Percentiles rank a stretch among this genome's conserved stretches.
Conservation (phyloP, 1,284 basidiomycete genomes). For the Apiotrichum gracile region DNA sequence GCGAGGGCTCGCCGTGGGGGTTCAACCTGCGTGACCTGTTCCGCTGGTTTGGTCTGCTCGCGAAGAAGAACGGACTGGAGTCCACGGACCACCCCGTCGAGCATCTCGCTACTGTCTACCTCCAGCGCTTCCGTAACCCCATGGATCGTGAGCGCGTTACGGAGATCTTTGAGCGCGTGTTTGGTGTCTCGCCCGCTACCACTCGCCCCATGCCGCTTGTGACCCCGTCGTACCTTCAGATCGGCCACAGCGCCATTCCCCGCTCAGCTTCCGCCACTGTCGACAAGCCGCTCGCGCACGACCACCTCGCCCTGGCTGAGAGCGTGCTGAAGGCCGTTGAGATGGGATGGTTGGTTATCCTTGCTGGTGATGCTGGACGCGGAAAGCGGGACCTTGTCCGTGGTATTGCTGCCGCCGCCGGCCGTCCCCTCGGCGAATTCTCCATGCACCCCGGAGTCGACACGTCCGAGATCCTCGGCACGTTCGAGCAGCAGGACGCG, state of each 20-base stretch:
- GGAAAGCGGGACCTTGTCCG: conserved; percentile 80
- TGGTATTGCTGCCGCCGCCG: conserved; percentile 64
- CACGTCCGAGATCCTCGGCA: conserved; percentile 87
- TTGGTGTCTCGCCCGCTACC: conserved; percentile 48
- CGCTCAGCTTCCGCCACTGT: conserved; percentile 48
- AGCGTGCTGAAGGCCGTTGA: conserved; percentile 69
- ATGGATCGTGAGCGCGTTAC: conserved; percentile 62
- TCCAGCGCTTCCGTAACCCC: conserved; percentile 74
- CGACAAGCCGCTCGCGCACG: conserved; percentile 58
- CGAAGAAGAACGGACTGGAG: conserved; percentile 55
- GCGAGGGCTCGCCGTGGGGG: conserved; percentile 92
- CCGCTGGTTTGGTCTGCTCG: conserved; percentile 64
- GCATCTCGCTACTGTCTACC: conserved; percentile 67
- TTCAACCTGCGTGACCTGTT: conserved; percentile 96
- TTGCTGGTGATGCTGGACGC: conserved; percentile 66
- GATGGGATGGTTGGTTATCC: conserved; percentile 79
- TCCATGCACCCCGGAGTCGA: conserved; percentile 83
- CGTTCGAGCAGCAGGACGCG: conserved; percentile 85
- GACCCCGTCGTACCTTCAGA: conserved; percentile 55
- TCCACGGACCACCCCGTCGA: conserved; percentile 57
- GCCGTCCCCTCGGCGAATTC: conserved; percentile 66
- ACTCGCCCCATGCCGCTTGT: conserved; percentile 54
- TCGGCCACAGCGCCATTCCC: conserved; percentile 61
- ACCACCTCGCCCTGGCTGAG: conserved; percentile 65
- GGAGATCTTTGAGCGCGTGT: conserved; percentile 60